Evolutionary conservation across 306 rosid species (phyloP).

Genomic region (Benincasa hispida): DNA sequence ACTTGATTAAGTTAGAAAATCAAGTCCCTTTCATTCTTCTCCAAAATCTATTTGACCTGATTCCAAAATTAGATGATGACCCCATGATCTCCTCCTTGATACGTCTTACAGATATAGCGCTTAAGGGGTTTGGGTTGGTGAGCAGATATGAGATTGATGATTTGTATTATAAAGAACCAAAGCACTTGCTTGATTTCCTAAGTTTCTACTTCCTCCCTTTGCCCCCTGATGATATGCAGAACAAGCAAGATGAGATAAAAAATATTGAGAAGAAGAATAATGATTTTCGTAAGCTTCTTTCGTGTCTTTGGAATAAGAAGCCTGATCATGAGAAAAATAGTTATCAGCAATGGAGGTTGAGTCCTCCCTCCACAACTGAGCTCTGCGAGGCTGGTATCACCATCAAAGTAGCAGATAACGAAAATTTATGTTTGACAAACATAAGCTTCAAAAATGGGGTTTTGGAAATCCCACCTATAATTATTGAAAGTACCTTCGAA

Average conservation of each 20-base stretch:
- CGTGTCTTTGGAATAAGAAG: no score
- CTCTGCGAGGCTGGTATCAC: neutral
- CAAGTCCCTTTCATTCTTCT: neutral
- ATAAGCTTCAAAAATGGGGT: neutral
- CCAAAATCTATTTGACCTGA: neutral
- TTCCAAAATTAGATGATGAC: neutral
- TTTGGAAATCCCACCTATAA: neutral
- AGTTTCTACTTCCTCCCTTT: neutral
- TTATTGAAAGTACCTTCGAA: neutral
- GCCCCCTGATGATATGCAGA: no score
- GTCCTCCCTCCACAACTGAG: neutral
- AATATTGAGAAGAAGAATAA: no score
- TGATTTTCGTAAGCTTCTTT: no score
- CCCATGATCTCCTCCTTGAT: neutral
- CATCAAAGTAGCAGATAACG: neutral
- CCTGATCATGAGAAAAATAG: no score
- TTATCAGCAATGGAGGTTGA: no score
- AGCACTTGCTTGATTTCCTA: neutral
- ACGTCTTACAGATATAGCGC: no score
- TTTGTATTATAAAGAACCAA: neutral
- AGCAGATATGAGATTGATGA: neutral
- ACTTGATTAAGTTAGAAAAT: neutral
- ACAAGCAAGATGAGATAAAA: no score
- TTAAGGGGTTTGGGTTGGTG: neutral
- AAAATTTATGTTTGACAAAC: neutral